phyloP scores from a whole-genome alignment of 129 eudicot genomes.

The Flaveria linearis region DNA sequence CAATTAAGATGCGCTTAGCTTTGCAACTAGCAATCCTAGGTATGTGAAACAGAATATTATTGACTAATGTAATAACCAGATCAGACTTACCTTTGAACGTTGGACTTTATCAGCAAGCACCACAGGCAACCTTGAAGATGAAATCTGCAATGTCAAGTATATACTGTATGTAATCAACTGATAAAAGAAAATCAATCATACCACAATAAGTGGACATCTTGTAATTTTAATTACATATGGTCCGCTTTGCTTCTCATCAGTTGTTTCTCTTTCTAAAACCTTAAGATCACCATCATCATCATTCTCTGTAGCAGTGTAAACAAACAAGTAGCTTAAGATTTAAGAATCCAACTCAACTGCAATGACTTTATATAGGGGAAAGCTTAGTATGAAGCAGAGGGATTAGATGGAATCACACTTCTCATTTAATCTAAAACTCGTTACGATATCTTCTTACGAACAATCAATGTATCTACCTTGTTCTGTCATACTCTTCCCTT shows the following conservation, averaged over 20 bases:
- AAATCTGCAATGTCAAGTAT: constrained; percentile 53
- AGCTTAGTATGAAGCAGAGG: neutral
- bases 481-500: constrained; percentile 28
- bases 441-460: neutral
- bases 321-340: constrained; percentile 17
- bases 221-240: constrained; percentile 47
- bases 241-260: constrained; percentile 55
- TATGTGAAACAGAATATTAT: constrained; percentile 14
- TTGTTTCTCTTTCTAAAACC: constrained; percentile 49
- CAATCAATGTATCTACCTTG: constrained; percentile 40
- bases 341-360: constrained; percentile 15
- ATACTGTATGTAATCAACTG: constrained; percentile 12
- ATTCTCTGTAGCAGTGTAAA: constrained; percentile 44
- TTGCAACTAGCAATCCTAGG: constrained; percentile 5
- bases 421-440: neutral
- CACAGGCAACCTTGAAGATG: constrained; percentile 79
- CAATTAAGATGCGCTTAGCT: no score
- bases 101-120: constrained; percentile 83
- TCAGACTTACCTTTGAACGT: constrained; percentile 64
- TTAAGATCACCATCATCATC: constrained; percentile 41
- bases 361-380: neutral
- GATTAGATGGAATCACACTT: constrained; percentile 1
- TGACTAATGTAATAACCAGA: constrained; percentile 7
- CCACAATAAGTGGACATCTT: constrained; percentile 5
- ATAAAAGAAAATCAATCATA: neutral